A percentile compares a stretch with the other conserved stretches of the same genome.
phyloP scores from a whole-genome alignment of 202 grass and related monocot species.

The Hordeum pubiflorum region DNA sequence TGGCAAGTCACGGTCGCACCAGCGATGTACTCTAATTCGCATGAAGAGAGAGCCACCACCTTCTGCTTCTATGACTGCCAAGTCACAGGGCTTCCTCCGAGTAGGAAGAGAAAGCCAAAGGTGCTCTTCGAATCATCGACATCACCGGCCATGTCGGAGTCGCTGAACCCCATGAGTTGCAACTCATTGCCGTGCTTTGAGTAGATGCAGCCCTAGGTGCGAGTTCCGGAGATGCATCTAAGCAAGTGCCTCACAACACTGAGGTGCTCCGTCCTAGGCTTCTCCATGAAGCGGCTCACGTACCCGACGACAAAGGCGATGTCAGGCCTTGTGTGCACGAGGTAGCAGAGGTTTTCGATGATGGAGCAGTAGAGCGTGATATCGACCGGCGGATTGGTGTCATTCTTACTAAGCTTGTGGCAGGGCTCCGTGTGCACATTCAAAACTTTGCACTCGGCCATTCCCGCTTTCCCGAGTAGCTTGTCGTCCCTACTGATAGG shows the following conservation, averaged over 20 bases:
- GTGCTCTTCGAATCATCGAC: neutral
- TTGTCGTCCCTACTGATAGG: too few relatives aligned
- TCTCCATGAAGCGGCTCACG: too few relatives aligned
- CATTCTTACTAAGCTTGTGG: too few relatives aligned
- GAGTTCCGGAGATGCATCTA: neutral
- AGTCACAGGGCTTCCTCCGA: neutral
- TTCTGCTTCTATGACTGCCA: neutral
- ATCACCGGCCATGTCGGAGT: neutral
- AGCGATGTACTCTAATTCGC: neutral
- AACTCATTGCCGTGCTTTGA: fast-evolving
- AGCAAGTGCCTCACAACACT: neutral
- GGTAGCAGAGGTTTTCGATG: too few relatives aligned
- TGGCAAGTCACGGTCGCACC: neutral
- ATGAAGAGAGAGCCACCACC: neutral
- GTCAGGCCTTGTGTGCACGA: too few relatives aligned
- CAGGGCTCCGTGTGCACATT: too few relatives aligned
- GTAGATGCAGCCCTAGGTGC: neutral
- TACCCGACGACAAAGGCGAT: too few relatives aligned
- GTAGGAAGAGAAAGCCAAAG: fast-evolving
- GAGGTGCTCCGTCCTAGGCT: neutral
- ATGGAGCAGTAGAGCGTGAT: too few relatives aligned
- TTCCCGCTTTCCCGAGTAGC: too few relatives aligned
- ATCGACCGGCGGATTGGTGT: too few relatives aligned
- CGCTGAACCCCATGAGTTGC: neutral
- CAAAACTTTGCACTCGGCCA: too few relatives aligned